Conservation (phyloP, 192 early-diverging fungal species). For the Umbelopsis sp. region DNA sequence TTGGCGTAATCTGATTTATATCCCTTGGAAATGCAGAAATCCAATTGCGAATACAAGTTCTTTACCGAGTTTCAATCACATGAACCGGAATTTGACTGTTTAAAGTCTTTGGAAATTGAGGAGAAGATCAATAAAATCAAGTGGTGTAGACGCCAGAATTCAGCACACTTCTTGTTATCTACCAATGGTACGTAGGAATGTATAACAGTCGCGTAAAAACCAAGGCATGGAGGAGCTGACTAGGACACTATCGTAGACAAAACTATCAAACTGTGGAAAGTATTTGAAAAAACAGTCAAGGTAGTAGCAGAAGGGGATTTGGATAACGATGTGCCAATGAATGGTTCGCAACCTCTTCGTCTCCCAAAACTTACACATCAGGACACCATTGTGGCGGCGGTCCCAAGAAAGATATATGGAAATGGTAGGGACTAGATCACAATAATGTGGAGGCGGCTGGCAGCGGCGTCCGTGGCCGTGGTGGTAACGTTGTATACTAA, state of each 20-base stretch:
- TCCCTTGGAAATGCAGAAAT: slow-evolving; percentile 64
- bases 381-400: slow-evolving; percentile 88
- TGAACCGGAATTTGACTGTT: slow-evolving; percentile 95
- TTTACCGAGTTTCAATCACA: slow-evolving; percentile 96
- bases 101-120: slow-evolving; percentile 94
- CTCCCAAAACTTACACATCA: slow-evolving; percentile 82
- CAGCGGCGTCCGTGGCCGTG: no score
- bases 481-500: not conserved
- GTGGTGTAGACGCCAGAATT: slow-evolving; percentile 89
- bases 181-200: slow-evolving; percentile 70
- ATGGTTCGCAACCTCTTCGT: slow-evolving; percentile 51
- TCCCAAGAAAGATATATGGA: slow-evolving; percentile 84
- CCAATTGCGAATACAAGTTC: slow-evolving; percentile 95
- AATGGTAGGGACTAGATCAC: slow-evolving; percentile 47
- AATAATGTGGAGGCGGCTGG: no score
- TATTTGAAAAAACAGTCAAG: slow-evolving; percentile 89
- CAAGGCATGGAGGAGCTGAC: not conserved
- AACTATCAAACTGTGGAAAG: slow-evolving; percentile 95
- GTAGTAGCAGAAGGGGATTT: slow-evolving; percentile 85
- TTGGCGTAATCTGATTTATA: not conserved
- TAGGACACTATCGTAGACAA: slow-evolving; percentile 61
- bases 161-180: slow-evolving; percentile 88
- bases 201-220: not conserved
- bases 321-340: slow-evolving; percentile 55
- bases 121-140: slow-evolving; percentile 97